Evolutionary conservation across 768 basidiomycete species (phyloP).

Genomic region (Ephemerocybe angulata): DNA sequence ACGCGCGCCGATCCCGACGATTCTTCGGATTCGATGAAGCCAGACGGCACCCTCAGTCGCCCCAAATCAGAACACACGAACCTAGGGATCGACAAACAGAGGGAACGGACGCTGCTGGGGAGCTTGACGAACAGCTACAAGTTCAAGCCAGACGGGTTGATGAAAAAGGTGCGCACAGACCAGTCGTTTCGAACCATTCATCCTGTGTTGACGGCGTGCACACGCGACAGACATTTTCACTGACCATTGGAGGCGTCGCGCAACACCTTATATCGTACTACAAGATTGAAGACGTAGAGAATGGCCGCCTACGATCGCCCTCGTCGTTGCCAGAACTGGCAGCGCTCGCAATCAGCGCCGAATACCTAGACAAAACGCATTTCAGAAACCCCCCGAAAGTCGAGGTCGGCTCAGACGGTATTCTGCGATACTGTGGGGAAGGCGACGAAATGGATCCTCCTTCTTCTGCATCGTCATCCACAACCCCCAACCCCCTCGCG

Average conservation of each 20-base stretch:
- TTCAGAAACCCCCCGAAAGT: slow-evolving; percentile 90
- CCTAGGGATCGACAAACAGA: slow-evolving; percentile 59
- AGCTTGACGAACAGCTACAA: slow-evolving; percentile 91
- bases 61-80: slow-evolving; percentile 50
- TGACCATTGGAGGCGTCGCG: slow-evolving; percentile 77
- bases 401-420: slow-evolving; percentile 79
- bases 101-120: slow-evolving; percentile 81
- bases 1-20: slow-evolving; percentile 39
- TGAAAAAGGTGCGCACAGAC: slow-evolving; percentile 80
- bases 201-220: too few species aligned
- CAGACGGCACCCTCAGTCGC: slow-evolving; percentile 54
- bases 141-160: slow-evolving; percentile 89
- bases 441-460: slow-evolving; percentile 65
- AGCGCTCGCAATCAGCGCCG: slow-evolving; percentile 78
- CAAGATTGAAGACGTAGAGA: slow-evolving; percentile 85
- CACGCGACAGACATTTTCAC: slow-evolving; percentile 74
- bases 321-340: slow-evolving; percentile 86
- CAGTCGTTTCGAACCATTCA: not conserved
- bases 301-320: slow-evolving; percentile 82
- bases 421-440: slow-evolving; percentile 78
- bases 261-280: slow-evolving; percentile 97
- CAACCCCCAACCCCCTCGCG: slow-evolving; percentile 22
- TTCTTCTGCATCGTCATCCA: slow-evolving; percentile 36
- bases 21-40: slow-evolving; percentile 21
- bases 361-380: slow-evolving; percentile 86